These are phyloP conservation scores for Colletotrichum lentis DNA, from an alignment of 2,329 filamentous ascomycete species.

Conservation along the genomic window DNA sequence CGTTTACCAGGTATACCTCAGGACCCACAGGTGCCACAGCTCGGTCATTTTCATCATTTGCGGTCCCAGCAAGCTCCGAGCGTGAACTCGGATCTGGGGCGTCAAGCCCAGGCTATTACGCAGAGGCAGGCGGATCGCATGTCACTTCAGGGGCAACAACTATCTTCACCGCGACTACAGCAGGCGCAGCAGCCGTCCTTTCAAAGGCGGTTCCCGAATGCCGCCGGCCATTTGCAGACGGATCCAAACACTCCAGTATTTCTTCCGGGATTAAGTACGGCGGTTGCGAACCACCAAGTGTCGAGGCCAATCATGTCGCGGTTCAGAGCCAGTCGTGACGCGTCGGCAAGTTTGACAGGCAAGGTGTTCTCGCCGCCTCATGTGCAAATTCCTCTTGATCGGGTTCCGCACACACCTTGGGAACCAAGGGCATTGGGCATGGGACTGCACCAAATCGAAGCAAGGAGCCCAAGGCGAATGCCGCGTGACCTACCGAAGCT, in stretches of 20 bases:
- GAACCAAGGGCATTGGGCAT: conserved; percentile 53
- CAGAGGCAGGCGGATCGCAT: background rate
- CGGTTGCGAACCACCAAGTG: background rate
- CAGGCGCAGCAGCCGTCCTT: background rate
- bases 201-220: background rate
- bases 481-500: conserved; percentile 39
- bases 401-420: conserved; percentile 54
- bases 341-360: conserved; percentile 21
- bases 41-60: background rate
- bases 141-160: conserved; percentile 8
- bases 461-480: conserved; percentile 59
- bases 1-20: background rate
- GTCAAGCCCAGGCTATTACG: conserved; percentile 2
- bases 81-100: conserved; percentile 1
- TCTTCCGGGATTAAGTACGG: background rate
- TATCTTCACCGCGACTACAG: background rate
- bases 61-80: conserved; percentile 6
- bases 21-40: background rate
- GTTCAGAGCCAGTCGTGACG: background rate
- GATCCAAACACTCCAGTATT: background rate
- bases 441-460: conserved; percentile 57
- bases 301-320: background rate
- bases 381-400: conserved; percentile 41
- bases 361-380: conserved; percentile 40
- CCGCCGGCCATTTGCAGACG: background rate